phyloP scores from a whole-genome alignment of 2,329 filamentous ascomycete species.

The Knoxdaviesia proteae region DNA sequence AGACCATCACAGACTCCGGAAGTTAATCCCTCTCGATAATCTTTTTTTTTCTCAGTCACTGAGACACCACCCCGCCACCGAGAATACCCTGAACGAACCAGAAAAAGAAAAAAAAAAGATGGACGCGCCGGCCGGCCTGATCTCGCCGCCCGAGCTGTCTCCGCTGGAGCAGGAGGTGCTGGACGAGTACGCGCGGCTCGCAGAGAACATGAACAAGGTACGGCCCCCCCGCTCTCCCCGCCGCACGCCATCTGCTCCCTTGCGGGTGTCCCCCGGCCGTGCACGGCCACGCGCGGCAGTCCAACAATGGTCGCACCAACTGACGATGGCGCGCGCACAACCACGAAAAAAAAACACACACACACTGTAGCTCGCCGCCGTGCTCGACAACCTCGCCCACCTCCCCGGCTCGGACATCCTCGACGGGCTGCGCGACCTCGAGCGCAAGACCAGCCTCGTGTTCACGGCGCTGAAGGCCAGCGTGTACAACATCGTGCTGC shows the following conservation, averaged over 20 bases:
- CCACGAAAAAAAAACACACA: neutral
- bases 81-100: neutral
- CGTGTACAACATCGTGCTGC: constrained; percentile 94
- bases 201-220: constrained; percentile 83
- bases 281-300: neutral
- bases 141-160: constrained; percentile 36
- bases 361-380: constrained; percentile 32
- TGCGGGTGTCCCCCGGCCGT: neutral
- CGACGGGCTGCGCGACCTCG: constrained; percentile 68
- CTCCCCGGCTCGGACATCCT: constrained; percentile 64
- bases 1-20: neutral
- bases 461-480: constrained; percentile 95
- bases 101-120: constrained; percentile 1
- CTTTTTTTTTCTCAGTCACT: neutral
- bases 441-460: constrained; percentile 84
- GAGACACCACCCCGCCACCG: neutral
- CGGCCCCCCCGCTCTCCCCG: neutral
- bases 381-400: constrained; percentile 42
- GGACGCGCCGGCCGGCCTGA: constrained; percentile 1
- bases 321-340: neutral
- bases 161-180: constrained; percentile 85
- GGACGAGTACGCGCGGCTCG: constrained; percentile 74
- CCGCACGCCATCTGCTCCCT: neutral
- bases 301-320: neutral
- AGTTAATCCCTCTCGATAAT: neutral